Conservation (phyloP, 805 yeast species). For the Metschnikowia drakensbergensis region DNA sequence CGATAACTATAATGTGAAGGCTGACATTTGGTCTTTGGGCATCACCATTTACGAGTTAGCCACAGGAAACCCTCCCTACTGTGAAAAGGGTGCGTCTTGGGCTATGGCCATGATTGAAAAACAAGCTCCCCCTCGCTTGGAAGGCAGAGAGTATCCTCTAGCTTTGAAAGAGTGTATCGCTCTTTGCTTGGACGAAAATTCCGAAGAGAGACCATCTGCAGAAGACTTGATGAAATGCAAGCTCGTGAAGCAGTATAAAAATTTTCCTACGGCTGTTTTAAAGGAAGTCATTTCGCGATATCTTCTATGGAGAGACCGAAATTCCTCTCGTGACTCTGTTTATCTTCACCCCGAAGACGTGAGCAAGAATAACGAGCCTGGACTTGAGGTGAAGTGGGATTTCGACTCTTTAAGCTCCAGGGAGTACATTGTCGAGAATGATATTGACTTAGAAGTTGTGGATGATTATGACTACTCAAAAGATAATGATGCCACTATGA, state of each 20-base stretch:
- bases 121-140: conserved; percentile 90
- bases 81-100: conserved; percentile 90
- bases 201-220: conserved; percentile 82
- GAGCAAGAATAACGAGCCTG: conserved; percentile 15
- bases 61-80: conserved; percentile 96
- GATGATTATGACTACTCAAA: conserved; percentile 23
- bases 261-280: conserved; percentile 54
- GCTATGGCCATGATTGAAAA: conserved; percentile 93
- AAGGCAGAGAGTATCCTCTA: conserved; percentile 79
- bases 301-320: conserved; percentile 70
- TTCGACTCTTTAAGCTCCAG: conserved; percentile 75
- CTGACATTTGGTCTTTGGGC: conserved; percentile 97
- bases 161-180: conserved; percentile 85
- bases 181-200: conserved; percentile 87
- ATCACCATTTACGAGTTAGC: conserved; percentile 92
- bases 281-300: conserved; percentile 75
- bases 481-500: conserved; percentile 27
- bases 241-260: conserved; percentile 62
- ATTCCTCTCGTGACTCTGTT: conserved; percentile 51
- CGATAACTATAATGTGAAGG: conserved; percentile 80
- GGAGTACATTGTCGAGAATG: conserved; percentile 71
- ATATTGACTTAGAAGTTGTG: conserved; percentile 38
- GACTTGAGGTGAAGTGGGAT: conserved; percentile 72
- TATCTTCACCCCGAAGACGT: conserved; percentile 25
- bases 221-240: conserved; percentile 76